These are phyloP conservation scores for Aspergillus intermedius DNA, from an alignment of 2,329 filamentous ascomycete genomes.

Conservation along the genomic window DNA sequence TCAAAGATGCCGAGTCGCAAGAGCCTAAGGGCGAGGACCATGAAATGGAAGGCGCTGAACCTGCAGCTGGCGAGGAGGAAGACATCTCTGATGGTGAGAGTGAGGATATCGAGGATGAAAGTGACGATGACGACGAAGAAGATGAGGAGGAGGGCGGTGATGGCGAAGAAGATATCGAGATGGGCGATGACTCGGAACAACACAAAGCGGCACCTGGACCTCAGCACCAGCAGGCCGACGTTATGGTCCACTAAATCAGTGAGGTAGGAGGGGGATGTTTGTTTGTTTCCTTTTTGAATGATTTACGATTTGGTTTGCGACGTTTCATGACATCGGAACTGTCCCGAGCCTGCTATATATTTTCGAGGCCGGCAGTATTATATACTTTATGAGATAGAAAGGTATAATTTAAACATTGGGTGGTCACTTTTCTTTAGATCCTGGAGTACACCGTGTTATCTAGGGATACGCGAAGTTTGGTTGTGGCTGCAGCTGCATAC, in stretches of 20 bases:
- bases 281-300: conserved; percentile 15
- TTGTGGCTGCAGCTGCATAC: too few species aligned
- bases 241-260: conserved; percentile 42
- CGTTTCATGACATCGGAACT: conserved; percentile 21
- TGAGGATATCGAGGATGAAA: conserved; percentile 73
- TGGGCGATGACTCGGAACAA: conserved; percentile 48
- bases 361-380: conserved; percentile 13
- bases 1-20: conserved; percentile 42
- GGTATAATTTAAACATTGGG: conserved; percentile 5
- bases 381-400: conserved; percentile 24
- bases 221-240: conserved; percentile 33
- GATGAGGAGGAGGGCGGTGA: conserved; percentile 58
- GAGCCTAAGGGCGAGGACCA: conserved; percentile 51
- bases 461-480: neutral
- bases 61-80: conserved; percentile 51
- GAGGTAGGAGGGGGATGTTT: conserved; percentile 1
- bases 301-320: conserved; percentile 26
- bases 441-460: neutral
- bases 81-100: conserved; percentile 69
- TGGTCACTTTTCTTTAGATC: neutral
- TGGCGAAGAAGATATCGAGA: conserved; percentile 52
- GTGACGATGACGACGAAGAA: conserved; percentile 64
- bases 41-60: conserved; percentile 68
- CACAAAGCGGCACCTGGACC: conserved; percentile 20
- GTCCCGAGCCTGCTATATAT: conserved; percentile 8